Base-by-base conservation (phyloP, 768 basidiomycete genomes). In the Leccinum aurantiacum region DNA sequence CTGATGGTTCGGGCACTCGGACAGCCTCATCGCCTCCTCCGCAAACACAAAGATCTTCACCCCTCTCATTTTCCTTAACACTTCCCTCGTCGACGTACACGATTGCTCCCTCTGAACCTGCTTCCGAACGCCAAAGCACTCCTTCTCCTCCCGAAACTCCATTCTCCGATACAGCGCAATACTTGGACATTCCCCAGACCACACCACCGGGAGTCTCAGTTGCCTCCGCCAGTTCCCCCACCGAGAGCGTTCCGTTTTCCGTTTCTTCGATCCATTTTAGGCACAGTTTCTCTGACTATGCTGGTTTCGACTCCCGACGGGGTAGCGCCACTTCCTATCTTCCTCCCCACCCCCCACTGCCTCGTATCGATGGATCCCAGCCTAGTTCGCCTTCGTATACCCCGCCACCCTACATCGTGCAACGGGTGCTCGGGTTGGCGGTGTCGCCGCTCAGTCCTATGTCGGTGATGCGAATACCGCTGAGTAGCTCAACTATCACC, bases 201-300 rank as follows among this genome's bases (percentile, higher is more conserved):
- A 35, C 61, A 8, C 62, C 63, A 33, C 80, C 77, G 14, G 65
- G 69, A 3, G 63, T 66, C 49, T 60, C 63, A 31, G 67, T 51
- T 66, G 31, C 72, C n/a, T 67, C 70, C 51, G 66, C 77, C 31
- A 76, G 73, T 29, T 84, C 85, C 14, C 84, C 84, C 38, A 82
- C 82, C 0, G 82, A 86, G 51, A 86, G 84, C 58, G 73, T 85
- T 38, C 82, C 83, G 1, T 75, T 82, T 58, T 82, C 83, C 15
- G 78, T 82, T n/a, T 81, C 82, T 15, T 83, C 84, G 11, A 73
- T 83, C 33, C 75, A 80, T 53, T 83, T 83, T 69, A 75, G 80
- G 38, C 76, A 80, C 48, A 82, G 72, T 44, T 65, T 57, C 55
- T 74, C 72, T 7, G 74, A 75, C 35, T 75, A 66, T 53, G 56